Evolutionary conservation across 1,139 yeast genomes (phyloP), one percentile per base, ranked within the genome.

Genomic region (Lizanozyma gosingica): DNA sequence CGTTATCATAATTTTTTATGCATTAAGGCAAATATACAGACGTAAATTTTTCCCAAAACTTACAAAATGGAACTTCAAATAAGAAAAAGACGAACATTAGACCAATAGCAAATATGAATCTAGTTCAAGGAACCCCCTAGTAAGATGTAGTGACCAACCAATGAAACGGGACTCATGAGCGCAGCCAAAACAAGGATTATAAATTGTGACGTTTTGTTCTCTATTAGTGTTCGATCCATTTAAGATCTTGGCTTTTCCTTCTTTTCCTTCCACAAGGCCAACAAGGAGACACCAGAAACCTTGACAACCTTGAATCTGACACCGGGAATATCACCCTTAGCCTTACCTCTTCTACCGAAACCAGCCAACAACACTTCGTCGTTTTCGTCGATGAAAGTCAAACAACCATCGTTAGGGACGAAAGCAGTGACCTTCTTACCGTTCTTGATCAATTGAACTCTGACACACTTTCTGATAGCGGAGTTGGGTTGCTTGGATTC

Each of bases 321-420:
- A 86, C 98, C 98, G 76, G 98, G 98, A 69, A 92, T 90, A 88
- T 92, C 98, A 83, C 99, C 98, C 95, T 94, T 94, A 72, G 99
- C 98, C 84, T 92, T 92, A 81, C 99, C 99, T 84, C 95, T 92
- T 80, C 98, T 88, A 86, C 99, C 99, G 87, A 94, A 94, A 82
- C 99, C 99, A 64, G 99, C 97, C 63, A 92, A 80, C 67, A 92
- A 80, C 62, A 92, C 98, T 76, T 92, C 97, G 78, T 92, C 97
- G 81, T 92, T 92, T 80, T 92, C 97, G 70, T 92, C 98, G 63
- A 92, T 97, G 62, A 83, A 92, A 92, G 92, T 92, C 74, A 90
- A 79, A 83, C 98, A 94, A 90, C 99, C 99, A 77, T 94, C 99
- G 67, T 92, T 92, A 76, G 99, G 98, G 70, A 94, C 99, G 94